Evolutionary conservation across 164 flowering plant genomes (phyloP), one percentile per base, ranked within the genome.

Genomic region (Stephania japonica): DNA sequence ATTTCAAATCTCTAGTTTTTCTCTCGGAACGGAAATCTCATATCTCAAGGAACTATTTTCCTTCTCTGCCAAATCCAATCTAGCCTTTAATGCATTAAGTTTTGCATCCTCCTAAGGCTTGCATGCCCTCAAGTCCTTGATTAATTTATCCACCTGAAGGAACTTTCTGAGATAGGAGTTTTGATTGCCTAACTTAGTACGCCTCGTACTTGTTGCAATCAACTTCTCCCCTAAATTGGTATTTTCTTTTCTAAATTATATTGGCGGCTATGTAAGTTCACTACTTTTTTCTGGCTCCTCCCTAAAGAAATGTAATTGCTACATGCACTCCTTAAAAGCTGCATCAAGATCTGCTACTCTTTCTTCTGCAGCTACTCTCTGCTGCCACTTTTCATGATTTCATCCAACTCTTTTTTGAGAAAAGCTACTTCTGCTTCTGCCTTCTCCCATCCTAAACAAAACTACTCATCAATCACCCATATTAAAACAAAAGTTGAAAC

Each of bases 401-500:
- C 73, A 38, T 59, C 44, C 41, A 59, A 19, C 59, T 70, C 73
- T 59, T 53, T 61, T n/a, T 70, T 70, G 44, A 70, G 49, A 42
- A 50, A 70, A 5, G 23, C 65, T 32, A 21, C 66, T 56, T 59
- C 66, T 59, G 73, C 42, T 59, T 59, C 66, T 27, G 73, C 65
- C 73, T 56, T 70, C 73, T 70, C 73, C 73, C 73, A 70, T 21
- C 73, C 73, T 70, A 59, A 26, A 24, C 19, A 26, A 24, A 32
- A 19, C 18, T 21, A 32, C 23, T 19, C 63, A 18, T 56, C 63
- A 56, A 56, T 56, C 50, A 44, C 61, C 19, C n/a, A n/a, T 14
- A 3, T n/a, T 56, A 3, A 56, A 56, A 56, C n/a, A 56, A 5
- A 56, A 13, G 23, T 56, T 56, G 62, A 50, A 59, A 19, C n/a